A percentile compares a stretch with the other conserved stretches of the same genome.
phyloP scores from a whole-genome alignment of 257 asterid species.

The Euphrasia confusa region DNA sequence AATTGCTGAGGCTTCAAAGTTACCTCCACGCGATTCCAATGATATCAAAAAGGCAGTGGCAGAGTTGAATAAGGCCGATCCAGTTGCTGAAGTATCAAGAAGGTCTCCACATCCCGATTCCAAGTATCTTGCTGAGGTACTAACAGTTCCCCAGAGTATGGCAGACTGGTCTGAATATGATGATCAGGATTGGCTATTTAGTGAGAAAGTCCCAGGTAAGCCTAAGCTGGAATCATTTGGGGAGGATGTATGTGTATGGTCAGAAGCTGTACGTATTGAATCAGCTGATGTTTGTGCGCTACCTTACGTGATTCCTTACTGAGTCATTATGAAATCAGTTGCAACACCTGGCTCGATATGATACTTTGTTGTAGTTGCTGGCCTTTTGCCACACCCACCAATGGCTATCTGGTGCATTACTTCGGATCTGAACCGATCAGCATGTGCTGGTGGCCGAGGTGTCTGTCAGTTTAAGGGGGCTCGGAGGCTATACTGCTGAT shows the following conservation, averaged over 20 bases:
- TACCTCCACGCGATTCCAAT: constrained; percentile 20
- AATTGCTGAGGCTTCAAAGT: constrained; percentile 30
- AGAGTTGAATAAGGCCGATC: constrained; percentile 31
- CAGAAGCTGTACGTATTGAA: constrained; percentile 53
- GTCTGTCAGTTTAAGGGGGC: neutral
- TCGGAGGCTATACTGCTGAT: constrained; percentile 2
- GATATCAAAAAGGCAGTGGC: constrained; percentile 21
- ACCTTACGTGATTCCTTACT: constrained; percentile 80
- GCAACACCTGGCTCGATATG: constrained; percentile 11
- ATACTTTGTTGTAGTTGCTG: constrained; percentile 10
- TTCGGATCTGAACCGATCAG: neutral
- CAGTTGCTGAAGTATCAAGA: constrained; percentile 36
- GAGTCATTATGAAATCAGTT: constrained; percentile 17
- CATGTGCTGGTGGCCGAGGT: neutral
- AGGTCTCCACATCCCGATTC: constrained; percentile 76
- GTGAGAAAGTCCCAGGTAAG: constrained; percentile 31
- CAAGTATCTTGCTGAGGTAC: constrained; percentile 45
- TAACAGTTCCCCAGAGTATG: constrained; percentile 41
- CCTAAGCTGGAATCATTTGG: constrained; percentile 21
- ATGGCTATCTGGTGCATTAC: neutral
- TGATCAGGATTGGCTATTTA: constrained; percentile 60
- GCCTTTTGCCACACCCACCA: neutral
- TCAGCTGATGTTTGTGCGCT: constrained; percentile 58
- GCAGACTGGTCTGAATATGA: constrained; percentile 45
- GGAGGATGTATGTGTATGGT: constrained; percentile 48